phyloP scores from a whole-genome alignment of 805 yeast genomes.

The Brettanomyces custersianus region DNA sequence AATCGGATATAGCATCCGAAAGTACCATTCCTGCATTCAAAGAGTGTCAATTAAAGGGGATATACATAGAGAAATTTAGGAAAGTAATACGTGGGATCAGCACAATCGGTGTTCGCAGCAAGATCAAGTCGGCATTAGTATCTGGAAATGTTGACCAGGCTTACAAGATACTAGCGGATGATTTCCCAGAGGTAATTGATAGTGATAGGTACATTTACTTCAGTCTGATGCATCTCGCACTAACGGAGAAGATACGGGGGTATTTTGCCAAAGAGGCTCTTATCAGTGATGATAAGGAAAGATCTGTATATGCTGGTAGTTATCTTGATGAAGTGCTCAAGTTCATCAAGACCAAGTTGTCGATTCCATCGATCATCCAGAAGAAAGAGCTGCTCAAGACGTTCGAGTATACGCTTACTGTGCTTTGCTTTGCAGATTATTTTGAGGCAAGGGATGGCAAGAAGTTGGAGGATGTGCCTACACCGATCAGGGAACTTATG shows the following conservation, averaged over 20 bases:
- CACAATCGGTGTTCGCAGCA: conserved; percentile 43
- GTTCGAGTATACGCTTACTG: conserved; percentile 76
- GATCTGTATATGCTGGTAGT: conserved; percentile 28
- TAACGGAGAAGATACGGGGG: conserved; percentile 73
- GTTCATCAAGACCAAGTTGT: conserved; percentile 49
- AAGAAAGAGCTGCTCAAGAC: conserved; percentile 56
- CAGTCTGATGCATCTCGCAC: conserved; percentile 58
- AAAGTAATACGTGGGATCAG: conserved; percentile 31
- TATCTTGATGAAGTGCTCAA: conserved; percentile 46
- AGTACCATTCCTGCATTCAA: too few relatives aligned
- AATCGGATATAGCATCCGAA: conserved; percentile 10
- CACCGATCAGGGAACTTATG: conserved; percentile 44
- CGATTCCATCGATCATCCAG: conserved; percentile 21
- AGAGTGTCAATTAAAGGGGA: too few relatives aligned
- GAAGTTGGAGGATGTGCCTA: conserved; percentile 36
- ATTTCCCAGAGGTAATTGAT: conserved; percentile 60
- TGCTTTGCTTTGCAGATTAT: conserved; percentile 43
- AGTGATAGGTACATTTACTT: conserved; percentile 59
- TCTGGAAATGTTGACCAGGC: conserved; percentile 55
- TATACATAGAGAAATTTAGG: conserved; percentile 10
- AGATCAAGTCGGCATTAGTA: conserved; percentile 44
- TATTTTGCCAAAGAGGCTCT: conserved; percentile 23
- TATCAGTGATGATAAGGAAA: conserved; percentile 11
- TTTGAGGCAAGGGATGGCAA: conserved; percentile 14
- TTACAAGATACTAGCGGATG: conserved; percentile 44